Conservation (phyloP, 2,329 filamentous ascomycete genomes). For the Exophiala xenobiotica region DNA sequence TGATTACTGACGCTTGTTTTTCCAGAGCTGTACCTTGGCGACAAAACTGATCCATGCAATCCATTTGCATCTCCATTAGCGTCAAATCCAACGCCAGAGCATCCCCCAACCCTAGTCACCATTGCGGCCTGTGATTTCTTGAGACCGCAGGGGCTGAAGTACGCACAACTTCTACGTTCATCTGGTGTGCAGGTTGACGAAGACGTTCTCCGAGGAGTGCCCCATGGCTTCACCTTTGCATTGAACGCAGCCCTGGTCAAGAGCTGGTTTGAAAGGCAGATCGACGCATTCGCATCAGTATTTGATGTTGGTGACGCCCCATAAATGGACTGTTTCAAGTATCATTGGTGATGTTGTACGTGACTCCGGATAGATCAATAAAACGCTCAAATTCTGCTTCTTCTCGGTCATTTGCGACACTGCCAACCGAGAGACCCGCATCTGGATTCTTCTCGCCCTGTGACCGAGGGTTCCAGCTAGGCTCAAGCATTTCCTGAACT, state of each 20-base stretch:
- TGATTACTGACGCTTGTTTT: background rate
- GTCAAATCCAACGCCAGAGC: background rate
- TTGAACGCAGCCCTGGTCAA: constrained; percentile 2
- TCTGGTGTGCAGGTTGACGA: constrained; percentile 3
- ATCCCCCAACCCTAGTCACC: constrained; percentile 9
- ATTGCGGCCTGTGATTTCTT: constrained; percentile 14
- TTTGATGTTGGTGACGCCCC: no score
- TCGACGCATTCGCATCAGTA: background rate
- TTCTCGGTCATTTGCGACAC: no score
- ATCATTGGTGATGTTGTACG: no score
- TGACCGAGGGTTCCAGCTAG: no score
- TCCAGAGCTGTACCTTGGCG: constrained; percentile 7
- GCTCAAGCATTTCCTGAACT: no score
- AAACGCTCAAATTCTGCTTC: no score
- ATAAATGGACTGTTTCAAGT: no score
- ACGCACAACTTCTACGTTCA: constrained; percentile 12
- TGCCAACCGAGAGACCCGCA: no score
- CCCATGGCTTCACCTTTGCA: constrained; percentile 18
- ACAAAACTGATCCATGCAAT: constrained; percentile 1
- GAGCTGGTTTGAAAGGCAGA: constrained; percentile 10
- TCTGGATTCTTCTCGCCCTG: no score
- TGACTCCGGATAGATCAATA: no score
- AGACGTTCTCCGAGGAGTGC: constrained; percentile 14
- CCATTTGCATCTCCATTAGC: constrained; percentile 11
- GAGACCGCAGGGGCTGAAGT: constrained; percentile 8